Conservation (phyloP, 495 filamentous ascomycete genomes). For the Penicillium bialowiezense region DNA sequence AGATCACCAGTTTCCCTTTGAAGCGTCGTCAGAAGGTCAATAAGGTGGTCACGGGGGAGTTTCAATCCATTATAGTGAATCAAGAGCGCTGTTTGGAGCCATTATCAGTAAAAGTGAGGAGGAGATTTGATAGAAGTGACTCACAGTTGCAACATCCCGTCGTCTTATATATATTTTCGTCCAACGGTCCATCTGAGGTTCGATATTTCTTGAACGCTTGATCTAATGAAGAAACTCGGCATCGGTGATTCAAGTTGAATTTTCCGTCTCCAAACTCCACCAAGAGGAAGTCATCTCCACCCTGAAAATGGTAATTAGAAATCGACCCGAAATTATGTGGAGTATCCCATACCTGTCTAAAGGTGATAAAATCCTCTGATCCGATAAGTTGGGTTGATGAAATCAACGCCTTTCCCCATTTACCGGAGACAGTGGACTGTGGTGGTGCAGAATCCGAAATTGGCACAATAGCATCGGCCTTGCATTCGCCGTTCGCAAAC, state of each 20-base stretch:
- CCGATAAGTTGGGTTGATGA: background rate
- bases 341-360: conserved; percentile 39
- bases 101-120: background rate
- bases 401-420: background rate
- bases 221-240: conserved; percentile 46
- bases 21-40: conserved; percentile 26
- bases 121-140: background rate
- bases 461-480: background rate
- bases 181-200: conserved; percentile 29
- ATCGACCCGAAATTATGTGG: background rate
- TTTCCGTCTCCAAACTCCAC: conserved; percentile 51
- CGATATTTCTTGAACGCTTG: conserved; percentile 32
- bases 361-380: conserved; percentile 34
- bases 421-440: background rate
- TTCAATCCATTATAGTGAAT: conserved; percentile 47
- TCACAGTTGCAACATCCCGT: conserved; percentile 47
- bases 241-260: conserved; percentile 51
- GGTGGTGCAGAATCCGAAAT: background rate
- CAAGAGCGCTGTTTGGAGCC: conserved; percentile 32
- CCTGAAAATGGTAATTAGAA: conserved; percentile 21
- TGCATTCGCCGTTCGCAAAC: background rate
- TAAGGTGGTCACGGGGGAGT: conserved; percentile 31
- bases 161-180: conserved; percentile 39
- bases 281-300: conserved; percentile 53
- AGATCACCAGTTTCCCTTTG: conserved; percentile 34